These are phyloP conservation scores for Penicillium decumbens DNA, from an alignment of 2,329 filamentous ascomycete species.

Conservation along the genomic window DNA sequence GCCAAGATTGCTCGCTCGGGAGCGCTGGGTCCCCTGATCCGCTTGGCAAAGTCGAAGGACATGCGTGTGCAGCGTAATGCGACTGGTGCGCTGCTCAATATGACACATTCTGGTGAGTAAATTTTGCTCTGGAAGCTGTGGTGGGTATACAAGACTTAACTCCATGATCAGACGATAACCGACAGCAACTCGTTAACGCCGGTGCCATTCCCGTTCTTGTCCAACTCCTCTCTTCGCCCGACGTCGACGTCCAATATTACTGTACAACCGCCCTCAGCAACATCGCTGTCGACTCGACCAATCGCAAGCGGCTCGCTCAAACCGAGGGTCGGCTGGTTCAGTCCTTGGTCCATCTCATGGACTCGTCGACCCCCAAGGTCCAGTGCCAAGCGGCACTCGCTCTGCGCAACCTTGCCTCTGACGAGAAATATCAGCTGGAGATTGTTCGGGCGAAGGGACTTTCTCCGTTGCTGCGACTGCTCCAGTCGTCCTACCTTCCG, in stretches of 20 bases:
- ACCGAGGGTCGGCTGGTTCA: conserved; percentile 89
- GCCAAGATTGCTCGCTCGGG: conserved; percentile 96
- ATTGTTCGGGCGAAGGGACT: conserved; percentile 88
- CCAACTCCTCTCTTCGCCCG: conserved; percentile 82
- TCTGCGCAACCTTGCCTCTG: conserved; percentile 88
- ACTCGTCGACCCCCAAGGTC: conserved; percentile 93
- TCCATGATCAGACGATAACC: conserved; percentile 72
- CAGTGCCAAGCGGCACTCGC: conserved; percentile 96
- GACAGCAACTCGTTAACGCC: conserved; percentile 93
- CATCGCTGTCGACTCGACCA: conserved; percentile 89
- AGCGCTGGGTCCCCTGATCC: conserved; percentile 82
- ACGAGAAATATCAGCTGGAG: conserved; percentile 97
- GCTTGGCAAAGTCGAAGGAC: conserved; percentile 92
- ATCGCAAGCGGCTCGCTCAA: conserved; percentile 84
- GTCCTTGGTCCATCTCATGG: conserved; percentile 92
- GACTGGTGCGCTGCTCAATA: conserved; percentile 91
- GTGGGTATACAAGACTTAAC: conserved; percentile 23
- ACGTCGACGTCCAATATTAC: conserved; percentile 98
- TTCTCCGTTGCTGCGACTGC: conserved; percentile 74
- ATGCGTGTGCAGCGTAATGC: conserved; percentile 98
- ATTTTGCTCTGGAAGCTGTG: not conserved
- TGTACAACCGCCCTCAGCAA: conserved; percentile 98
- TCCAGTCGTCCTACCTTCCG: conserved; percentile 92
- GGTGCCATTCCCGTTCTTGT: conserved; percentile 97
- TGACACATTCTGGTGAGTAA: conserved; percentile 89